Conservation (phyloP, 1,284 basidiomycete genomes). For the Apiotrichum gracile region DNA sequence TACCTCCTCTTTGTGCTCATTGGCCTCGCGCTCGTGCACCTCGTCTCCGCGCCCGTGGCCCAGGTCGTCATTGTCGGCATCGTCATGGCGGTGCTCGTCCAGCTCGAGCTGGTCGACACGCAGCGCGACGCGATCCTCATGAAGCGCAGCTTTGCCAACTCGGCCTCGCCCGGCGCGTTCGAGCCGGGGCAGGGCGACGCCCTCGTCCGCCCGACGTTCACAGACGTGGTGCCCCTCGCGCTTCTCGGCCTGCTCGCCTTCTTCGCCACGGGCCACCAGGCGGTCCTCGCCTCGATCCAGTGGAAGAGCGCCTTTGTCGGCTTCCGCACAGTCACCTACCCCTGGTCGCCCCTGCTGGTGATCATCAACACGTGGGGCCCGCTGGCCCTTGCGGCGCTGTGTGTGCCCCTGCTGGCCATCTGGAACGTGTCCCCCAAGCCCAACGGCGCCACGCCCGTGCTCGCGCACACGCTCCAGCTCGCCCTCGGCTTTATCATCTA, state of each 20-base stretch:
- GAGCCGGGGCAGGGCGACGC: slow-evolving; percentile 49
- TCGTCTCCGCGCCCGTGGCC: slow-evolving; percentile 69
- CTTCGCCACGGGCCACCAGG: slow-evolving; percentile 87
- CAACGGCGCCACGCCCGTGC: slow-evolving; percentile 33
- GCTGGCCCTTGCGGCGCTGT: slow-evolving; percentile 59
- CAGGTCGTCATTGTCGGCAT: slow-evolving; percentile 67
- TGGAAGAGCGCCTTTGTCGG: slow-evolving; percentile 89
- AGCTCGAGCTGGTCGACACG: slow-evolving; percentile 73
- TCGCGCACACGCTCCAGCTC: slow-evolving; percentile 50
- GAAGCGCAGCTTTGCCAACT: slow-evolving; percentile 24
- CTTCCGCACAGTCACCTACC: slow-evolving; percentile 64
- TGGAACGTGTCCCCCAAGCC: slow-evolving; percentile 80
- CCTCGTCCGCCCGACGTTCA: slow-evolving; percentile 54
- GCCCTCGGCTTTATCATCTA: slow-evolving; percentile 65
- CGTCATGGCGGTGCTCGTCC: slow-evolving; percentile 60
- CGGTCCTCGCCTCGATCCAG: slow-evolving; percentile 81
- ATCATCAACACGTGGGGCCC: slow-evolving; percentile 74
- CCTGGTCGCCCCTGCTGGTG: slow-evolving; percentile 72
- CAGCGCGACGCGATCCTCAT: slow-evolving; percentile 64
- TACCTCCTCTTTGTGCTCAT: slow-evolving; percentile 76
- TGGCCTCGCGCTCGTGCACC: slow-evolving; percentile 58
- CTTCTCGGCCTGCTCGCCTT: slow-evolving; percentile 72
- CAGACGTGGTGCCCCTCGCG: slow-evolving; percentile 64
- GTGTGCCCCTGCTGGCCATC: slow-evolving; percentile 65
- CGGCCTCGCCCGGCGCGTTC: slow-evolving; percentile 25